Percentiles rank a stretch among this genome's conserved stretches.
phyloP scores from a whole-genome alignment of 1,284 basidiomycete species.

The Athelia sp. region DNA sequence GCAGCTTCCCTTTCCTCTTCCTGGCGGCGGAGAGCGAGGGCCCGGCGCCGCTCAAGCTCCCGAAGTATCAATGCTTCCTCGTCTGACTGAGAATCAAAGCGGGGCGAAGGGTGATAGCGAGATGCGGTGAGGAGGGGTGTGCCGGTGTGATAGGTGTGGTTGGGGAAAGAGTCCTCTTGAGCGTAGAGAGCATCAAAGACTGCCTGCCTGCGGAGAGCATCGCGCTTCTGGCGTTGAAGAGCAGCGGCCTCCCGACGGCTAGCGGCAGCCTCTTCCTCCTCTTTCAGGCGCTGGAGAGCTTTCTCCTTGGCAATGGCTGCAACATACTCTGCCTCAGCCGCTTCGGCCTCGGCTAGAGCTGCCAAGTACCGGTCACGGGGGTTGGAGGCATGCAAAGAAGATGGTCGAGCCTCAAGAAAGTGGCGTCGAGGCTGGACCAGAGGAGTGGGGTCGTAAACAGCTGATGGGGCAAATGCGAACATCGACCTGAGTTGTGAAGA shows the following conservation, averaged over 20 bases:
- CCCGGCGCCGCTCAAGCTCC: slow-evolving; percentile 10
- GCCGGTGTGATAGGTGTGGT: not conserved
- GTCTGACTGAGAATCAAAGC: not conserved
- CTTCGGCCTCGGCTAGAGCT: slow-evolving; percentile 18
- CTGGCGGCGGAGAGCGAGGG: slow-evolving; percentile 7
- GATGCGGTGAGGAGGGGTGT: not conserved
- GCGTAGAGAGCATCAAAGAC: slow-evolving; percentile 3
- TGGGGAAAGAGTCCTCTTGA: not conserved
- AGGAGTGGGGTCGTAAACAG: not conserved
- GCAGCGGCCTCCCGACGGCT: slow-evolving; percentile 1
- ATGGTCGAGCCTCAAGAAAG: not conserved
- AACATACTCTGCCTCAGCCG: slow-evolving; percentile 26
- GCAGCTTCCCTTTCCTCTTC: not conserved
- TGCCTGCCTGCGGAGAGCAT: slow-evolving; percentile 4
- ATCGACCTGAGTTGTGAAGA: not conserved
- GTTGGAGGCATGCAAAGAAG: not conserved
- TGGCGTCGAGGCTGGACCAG: not conserved
- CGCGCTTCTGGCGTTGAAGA: slow-evolving; percentile 1
- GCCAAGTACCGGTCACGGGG: slow-evolving; percentile 20
- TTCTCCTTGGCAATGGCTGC: slow-evolving; percentile 17
- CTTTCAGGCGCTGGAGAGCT: slow-evolving; percentile 20
- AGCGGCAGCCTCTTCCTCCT: slow-evolving; percentile 12
- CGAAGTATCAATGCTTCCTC: not conserved
- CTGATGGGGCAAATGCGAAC: not conserved
- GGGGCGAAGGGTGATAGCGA: not conserved